Evolutionary conservation across 371 early-diverging fungal genomes (phyloP).

Genomic region (Spiromyces aspiralis): DNA sequence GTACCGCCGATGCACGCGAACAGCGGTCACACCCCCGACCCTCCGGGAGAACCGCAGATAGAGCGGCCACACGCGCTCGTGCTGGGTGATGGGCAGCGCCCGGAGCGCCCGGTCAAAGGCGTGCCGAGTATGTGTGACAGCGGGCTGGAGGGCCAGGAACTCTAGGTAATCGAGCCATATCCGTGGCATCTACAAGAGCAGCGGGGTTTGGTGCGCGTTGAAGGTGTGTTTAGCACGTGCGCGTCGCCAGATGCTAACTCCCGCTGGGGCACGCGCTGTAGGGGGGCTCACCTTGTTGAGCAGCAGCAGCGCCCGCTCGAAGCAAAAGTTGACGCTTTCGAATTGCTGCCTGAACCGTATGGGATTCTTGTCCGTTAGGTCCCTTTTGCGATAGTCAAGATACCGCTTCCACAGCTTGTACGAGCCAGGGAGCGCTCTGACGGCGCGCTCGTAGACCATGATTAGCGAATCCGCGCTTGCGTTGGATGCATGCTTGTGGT

Average conservation of each 20-base stretch:
- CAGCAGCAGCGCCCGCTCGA: slow-evolving; percentile 69
- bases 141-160: slow-evolving; percentile 52
- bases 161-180: slow-evolving; percentile 62
- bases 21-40: slow-evolving; percentile 68
- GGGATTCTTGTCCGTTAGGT: slow-evolving; percentile 29
- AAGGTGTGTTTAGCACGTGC: neutral
- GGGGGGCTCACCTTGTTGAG: slow-evolving; percentile 55
- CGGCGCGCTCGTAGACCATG: slow-evolving; percentile 73
- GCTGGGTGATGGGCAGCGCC: slow-evolving; percentile 88
- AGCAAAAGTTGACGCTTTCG: slow-evolving; percentile 48
- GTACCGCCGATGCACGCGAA: slow-evolving; percentile 64
- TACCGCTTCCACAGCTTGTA: slow-evolving; percentile 93
- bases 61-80: slow-evolving; percentile 69
- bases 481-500: slow-evolving; percentile 44
- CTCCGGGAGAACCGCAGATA: slow-evolving; percentile 65
- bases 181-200: slow-evolving; percentile 46
- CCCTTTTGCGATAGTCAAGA: slow-evolving; percentile 46
- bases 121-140: slow-evolving; percentile 55
- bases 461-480: slow-evolving; percentile 14
- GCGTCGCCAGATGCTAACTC: neutral
- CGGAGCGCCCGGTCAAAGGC: slow-evolving; percentile 82
- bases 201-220: neutral
- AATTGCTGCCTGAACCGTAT: slow-evolving; percentile 37
- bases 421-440: slow-evolving; percentile 73
- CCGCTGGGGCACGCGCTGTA: slow-evolving; percentile 1